phyloP scores from a whole-genome alignment of 768 basidiomycete species.

The Favolaschia claudopus region DNA sequence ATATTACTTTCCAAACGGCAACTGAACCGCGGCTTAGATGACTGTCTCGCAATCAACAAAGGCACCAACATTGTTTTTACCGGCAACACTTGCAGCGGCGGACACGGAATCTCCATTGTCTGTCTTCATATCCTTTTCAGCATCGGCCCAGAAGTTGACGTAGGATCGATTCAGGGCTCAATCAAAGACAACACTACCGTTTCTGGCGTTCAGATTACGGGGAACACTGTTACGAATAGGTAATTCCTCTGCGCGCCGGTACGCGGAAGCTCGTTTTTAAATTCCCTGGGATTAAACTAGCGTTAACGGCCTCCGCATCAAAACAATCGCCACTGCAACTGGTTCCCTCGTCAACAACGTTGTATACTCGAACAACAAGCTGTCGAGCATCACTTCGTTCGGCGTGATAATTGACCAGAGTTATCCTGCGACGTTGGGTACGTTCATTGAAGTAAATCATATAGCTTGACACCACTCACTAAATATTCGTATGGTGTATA shows the following conservation, averaged over 20 bases:
- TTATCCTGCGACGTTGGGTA: conserved; percentile 24
- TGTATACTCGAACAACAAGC: conserved; percentile 23
- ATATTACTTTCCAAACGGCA: background rate
- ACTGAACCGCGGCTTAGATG: conserved; percentile 13
- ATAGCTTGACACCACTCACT: background rate
- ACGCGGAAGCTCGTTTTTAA: background rate
- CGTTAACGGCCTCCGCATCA: conserved; percentile 27
- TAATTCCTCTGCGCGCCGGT: background rate
- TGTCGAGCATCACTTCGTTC: conserved; percentile 18
- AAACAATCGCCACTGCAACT: conserved; percentile 25
- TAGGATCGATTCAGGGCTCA: conserved; percentile 18
- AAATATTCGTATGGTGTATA: background rate
- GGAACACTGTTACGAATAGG: conserved; percentile 22
- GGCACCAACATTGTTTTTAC: conserved; percentile 28
- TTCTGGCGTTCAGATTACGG: conserved; percentile 23
- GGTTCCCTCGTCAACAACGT: conserved; percentile 25
- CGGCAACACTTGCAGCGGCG: conserved; percentile 26
- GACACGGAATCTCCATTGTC: conserved; percentile 25
- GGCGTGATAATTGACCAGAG: conserved; percentile 30
- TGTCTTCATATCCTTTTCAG: background rate
- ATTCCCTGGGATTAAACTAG: conserved; percentile 4
- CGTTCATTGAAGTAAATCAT: background rate
- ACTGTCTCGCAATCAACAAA: conserved; percentile 30
- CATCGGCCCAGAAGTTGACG: background rate
- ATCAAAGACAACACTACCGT: conserved; percentile 7